Percentiles rank a stretch among this genome's conserved stretches.
phyloP scores from a whole-genome alignment of 805 yeast species.

The Wickerhamiella cacticola region DNA sequence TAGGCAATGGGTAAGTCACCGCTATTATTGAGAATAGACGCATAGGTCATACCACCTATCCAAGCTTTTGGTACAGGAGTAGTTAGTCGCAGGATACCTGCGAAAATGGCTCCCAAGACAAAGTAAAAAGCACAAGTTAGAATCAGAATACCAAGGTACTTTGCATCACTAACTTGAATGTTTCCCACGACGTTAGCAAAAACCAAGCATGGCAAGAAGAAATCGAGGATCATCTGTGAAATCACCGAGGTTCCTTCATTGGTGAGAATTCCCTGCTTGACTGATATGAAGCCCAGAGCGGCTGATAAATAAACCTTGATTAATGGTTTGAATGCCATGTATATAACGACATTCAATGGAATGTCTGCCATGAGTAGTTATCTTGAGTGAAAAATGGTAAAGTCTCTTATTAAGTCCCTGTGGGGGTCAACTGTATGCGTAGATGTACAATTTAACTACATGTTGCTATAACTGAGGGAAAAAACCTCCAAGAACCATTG shows the following conservation, averaged over 20 bases:
- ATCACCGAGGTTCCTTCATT: conserved; percentile 34
- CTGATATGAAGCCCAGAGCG: conserved; percentile 51
- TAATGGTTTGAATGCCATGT: conserved; percentile 75
- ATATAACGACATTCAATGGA: conserved; percentile 52
- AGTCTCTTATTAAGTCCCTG: not conserved
- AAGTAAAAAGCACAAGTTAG: conserved; percentile 38
- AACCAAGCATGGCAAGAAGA: conserved; percentile 62
- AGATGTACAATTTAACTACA: too few species aligned
- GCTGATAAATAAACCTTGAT: conserved; percentile 67
- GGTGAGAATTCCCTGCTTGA: conserved; percentile 48
- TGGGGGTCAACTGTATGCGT: too few species aligned
- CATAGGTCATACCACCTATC: conserved; percentile 63
- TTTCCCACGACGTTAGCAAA: conserved; percentile 60
- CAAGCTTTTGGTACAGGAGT: conserved; percentile 59
- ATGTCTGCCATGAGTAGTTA: conserved; percentile 9
- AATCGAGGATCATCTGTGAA: conserved; percentile 54
- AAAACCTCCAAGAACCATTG: too few species aligned
- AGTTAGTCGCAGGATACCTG: conserved; percentile 32
- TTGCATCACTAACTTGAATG: conserved; percentile 55
- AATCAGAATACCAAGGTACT: conserved; percentile 53
- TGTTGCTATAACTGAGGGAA: too few species aligned
- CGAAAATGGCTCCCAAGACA: conserved; percentile 35
- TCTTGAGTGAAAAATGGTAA: not conserved
- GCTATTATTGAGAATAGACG: conserved; percentile 66
- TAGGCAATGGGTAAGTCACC: conserved; percentile 82